Base-by-base conservation (phyloP, 2,329 filamentous ascomycete genomes). In the Orbilia oligospora region DNA sequence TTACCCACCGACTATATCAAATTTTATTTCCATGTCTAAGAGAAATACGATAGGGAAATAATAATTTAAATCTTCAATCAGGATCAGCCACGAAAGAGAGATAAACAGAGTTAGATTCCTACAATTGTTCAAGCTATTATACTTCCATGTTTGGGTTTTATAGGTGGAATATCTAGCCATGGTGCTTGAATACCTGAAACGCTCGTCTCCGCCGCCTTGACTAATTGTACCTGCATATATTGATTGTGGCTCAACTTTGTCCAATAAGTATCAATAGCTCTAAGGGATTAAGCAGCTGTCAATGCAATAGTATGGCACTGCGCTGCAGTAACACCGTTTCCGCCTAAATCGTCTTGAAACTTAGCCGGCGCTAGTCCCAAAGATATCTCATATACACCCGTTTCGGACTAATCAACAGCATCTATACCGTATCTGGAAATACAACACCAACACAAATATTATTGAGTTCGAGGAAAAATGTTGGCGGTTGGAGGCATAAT, bases 141-240 rank as follows among this genome's bases (percentile, higher is more conserved):
- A n/a, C n/a, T n/a, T n/a, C n/a, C n/a, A n/a, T n/a, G n/a, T 3
- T 44, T 44, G 8, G 53, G 8, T 49, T 24, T 56, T 36, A 33
- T 33, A 36, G 14, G 22, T 56, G 46, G 46, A 49, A 67, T 41
- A 53, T 67, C 22, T 20, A 56, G 53, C 46, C 46, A 56, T 56
- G 30, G 27, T n/a, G 30, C 36, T 46, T 58, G 14, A 18, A 14
- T 58, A 69, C 16, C 36, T 58, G 65, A 69, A 69, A 69, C 65
- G n/a, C 48, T 69, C 65, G 65, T 69, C 65, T 69, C 65, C 65
- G 55, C 33, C 24, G 51, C 51, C 51, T 58, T 58, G 30, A 41
- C 4, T 20, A 6, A 38, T 22, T 38, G 53, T 58, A 58, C 53
- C 53, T 58, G 53, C 53, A 58, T 58, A 58, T 58, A 58, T 58